These are phyloP conservation scores for Lepidium africanum DNA, from an alignment of 345 rosid species.

Conservation along the genomic window DNA sequence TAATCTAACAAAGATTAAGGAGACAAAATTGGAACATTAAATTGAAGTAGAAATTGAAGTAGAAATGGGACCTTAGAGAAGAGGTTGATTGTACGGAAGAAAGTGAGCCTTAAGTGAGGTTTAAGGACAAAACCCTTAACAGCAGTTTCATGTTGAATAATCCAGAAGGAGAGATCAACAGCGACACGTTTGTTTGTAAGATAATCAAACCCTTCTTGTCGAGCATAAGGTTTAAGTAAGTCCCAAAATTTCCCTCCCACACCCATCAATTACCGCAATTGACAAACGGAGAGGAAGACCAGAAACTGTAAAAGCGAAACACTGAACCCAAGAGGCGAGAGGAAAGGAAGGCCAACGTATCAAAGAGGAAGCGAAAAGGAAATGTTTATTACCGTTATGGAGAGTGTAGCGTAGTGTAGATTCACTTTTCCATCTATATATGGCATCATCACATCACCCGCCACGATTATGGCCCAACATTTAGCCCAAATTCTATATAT, in stretches of 20 bases:
- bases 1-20: neutral
- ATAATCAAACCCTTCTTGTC: constrained; percentile 48
- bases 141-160: constrained; percentile 82
- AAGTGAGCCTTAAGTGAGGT: constrained; percentile 75
- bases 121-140: constrained; percentile 35
- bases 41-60: neutral
- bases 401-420: neutral
- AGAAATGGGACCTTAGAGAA: constrained; percentile 58
- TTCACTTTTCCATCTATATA: neutral
- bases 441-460: constrained; percentile 19
- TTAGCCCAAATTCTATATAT: neutral
- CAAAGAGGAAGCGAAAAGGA: neutral
- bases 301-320: neutral
- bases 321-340: neutral
- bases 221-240: constrained; percentile 55
- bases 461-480: neutral
- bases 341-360: neutral
- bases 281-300: neutral
- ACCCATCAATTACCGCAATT: constrained; percentile 41
- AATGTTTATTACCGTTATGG: constrained; percentile 19
- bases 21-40: neutral
- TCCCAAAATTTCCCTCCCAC: constrained; percentile 95
- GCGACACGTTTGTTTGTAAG: constrained; percentile 72
- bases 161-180: constrained; percentile 85
- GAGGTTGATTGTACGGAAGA: constrained; percentile 83